A percentile compares a stretch with the other conserved stretches of the same genome.
phyloP scores from a whole-genome alignment of 2,329 filamentous ascomycete genomes.

The Allantophomopsis cytisporea region DNA sequence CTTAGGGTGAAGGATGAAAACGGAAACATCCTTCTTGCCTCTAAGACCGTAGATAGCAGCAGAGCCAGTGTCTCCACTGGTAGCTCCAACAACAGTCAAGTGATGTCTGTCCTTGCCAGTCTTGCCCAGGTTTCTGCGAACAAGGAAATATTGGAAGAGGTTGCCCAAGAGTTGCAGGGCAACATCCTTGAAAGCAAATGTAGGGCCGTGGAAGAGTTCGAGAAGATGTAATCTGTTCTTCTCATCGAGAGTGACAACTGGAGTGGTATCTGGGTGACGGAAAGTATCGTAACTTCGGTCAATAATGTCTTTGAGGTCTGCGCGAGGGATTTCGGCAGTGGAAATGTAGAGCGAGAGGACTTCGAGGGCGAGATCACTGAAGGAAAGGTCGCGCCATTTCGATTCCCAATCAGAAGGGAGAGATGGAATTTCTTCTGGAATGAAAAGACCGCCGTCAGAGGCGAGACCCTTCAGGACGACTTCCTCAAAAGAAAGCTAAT shows the following conservation, averaged over 20 bases:
- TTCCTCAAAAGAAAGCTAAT: slow-evolving; percentile 78
- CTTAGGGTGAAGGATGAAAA: slow-evolving; percentile 89
- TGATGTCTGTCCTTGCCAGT: slow-evolving; percentile 51
- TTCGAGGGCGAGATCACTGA: slow-evolving; percentile 69
- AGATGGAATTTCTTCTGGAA: slow-evolving; percentile 68
- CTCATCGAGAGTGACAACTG: slow-evolving; percentile 62
- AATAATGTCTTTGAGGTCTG: slow-evolving; percentile 75
- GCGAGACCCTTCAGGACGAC: slow-evolving; percentile 84
- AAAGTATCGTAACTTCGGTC: slow-evolving; percentile 81
- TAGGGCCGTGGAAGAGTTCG: slow-evolving; percentile 93
- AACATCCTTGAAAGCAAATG: slow-evolving; percentile 91
- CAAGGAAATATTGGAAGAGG: slow-evolving; percentile 79
- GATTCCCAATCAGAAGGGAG: slow-evolving; percentile 49
- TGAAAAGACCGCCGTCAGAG: slow-evolving; percentile 76
- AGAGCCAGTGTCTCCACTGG: slow-evolving; percentile 80
- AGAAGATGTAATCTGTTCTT: slow-evolving; percentile 66
- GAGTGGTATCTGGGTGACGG: slow-evolving; percentile 64
- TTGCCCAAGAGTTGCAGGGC: slow-evolving; percentile 94
- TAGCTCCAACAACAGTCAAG: slow-evolving; percentile 76
- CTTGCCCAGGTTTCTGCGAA: slow-evolving; percentile 59
- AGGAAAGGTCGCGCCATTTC: slow-evolving; percentile 65
- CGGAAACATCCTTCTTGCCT: slow-evolving; percentile 92
- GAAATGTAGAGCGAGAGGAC: slow-evolving; percentile 86
- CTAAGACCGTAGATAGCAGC: slow-evolving; percentile 91
- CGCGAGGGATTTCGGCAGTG: slow-evolving; percentile 62